Base-by-base conservation (phyloP, 108 stramenopile genomes). In the Fragilariopsis cylindrus region DNA sequence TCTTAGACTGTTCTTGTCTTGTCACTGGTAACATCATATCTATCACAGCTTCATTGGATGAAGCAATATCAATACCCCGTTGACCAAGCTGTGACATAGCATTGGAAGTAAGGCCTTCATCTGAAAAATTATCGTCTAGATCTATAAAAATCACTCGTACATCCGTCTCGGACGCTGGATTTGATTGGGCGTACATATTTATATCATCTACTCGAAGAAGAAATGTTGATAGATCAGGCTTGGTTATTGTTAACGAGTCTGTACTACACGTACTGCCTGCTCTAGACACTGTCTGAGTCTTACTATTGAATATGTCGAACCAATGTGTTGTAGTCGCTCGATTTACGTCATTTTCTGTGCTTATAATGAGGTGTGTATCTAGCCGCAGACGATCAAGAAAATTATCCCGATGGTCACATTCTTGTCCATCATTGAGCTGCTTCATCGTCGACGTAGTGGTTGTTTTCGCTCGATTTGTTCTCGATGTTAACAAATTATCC, bases 171-270 rank as follows among this genome's bases (percentile, higher is more conserved):
- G 44, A 12, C 43, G 65, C 44, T 43, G 69, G 62, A 53, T 70
- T 52, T 7, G 80, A 48, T 16, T 56, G 30, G 4, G 71, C 52
- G 44, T 47, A 49, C 12, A 81, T 58, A 16, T 70, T 56, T 11
- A 85, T 41, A 57, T 85, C 85, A 42, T 76, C 77, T 8, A 85
- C 85, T 39, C 85, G 77, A 42, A 85, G 64, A 1, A 85, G 55
- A 70, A 73, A 71, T 60, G 63, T 75, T 63, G 70, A 78, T 47
- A 65, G 39, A 41, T 73, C 40, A 40, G 7, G 6, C 46, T 57
- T 16, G 7, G 55, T 8, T 11, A n/a, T 60, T 44, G 39, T 7
- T 44, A 7, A 43, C 7, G 43, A 63, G 62, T 63, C 62, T 7
- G 62, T 12, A 63, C 43, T 11, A n/a, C 43, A 63, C 16, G 46